Evolutionary conservation across 2,329 filamentous ascomycete genomes (phyloP), one percentile per base, ranked within the genome.

Genomic region (Epichloe elymi): DNA sequence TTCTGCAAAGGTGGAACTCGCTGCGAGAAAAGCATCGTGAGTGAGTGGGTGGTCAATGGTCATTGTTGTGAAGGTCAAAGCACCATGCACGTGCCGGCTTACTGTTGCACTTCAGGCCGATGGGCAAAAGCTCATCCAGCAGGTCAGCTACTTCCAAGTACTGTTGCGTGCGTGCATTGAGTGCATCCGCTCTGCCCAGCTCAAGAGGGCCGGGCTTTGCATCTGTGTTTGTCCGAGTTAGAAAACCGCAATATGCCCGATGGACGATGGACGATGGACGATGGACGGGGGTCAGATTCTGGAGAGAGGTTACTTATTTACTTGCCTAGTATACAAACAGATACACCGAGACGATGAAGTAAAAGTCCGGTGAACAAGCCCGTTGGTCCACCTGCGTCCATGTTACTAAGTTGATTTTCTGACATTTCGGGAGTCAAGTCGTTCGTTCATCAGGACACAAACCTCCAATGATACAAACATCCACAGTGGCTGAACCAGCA

Each of bases 91-190:
- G 26, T n/a, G 14, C n/a, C n/a, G 7, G 53, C 67, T 58, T 62
- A 74, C 71, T 75, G 55, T 74, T 74, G 59, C 72, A 75, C 52
- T 70, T 70, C n/a, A 75, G 64, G 2, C 72, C 71, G 2, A 65
- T 58, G 0, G 65, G 60, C 0, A 74, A 53, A 3, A 75, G 60
- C 38, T 71, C 67, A 36, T 70, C 63, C 1, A 73, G 58, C 15
- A 74, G 64, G 7, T 68, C 65, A 4, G 67, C 70, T 6, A 73
- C 64, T 46, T 74, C 71, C 2, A 74, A 62, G 35, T 71, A 72
- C 43, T 75, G 72, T 40, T 75, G 72, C 0, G 71, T 74, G 10
- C 72, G 65, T 5, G 72, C 72, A 40, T 74, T 75, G 49, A 75
- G 60, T 0, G 72, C 72, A 57, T 75, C 72, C 38, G 72, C 72